These are phyloP conservation scores for Xylaria sp. DNA, from an alignment of 495 filamentous ascomycete genomes.

Conservation along the genomic window DNA sequence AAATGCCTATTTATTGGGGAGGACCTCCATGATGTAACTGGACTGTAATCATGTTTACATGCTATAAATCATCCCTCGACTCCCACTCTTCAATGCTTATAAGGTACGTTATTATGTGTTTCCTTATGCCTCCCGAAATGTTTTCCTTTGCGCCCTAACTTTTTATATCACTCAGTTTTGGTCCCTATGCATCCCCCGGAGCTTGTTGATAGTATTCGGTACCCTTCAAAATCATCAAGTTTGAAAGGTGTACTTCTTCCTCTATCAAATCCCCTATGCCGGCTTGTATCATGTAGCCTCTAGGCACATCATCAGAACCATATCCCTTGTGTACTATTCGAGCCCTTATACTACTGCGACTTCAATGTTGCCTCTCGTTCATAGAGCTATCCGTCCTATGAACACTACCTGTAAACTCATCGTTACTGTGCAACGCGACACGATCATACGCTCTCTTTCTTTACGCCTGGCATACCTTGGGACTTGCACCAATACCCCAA, in stretches of 20 bases:
- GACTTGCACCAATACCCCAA: background rate
- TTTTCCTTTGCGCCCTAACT: background rate
- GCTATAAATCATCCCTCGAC: background rate
- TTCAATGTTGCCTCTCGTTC: no score
- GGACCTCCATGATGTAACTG: background rate
- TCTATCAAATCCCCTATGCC: background rate
- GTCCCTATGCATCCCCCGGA: background rate
- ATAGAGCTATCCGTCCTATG: background rate
- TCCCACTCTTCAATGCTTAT: background rate
- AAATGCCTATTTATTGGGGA: background rate
- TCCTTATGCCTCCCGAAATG: background rate
- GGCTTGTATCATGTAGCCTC: background rate
- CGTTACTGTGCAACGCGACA: background rate
- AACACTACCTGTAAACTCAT: background rate
- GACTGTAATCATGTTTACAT: background rate
- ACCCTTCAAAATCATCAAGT: background rate
- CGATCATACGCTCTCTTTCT: background rate
- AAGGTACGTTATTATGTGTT: background rate
- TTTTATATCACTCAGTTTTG: background rate
- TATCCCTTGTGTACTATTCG: no score
- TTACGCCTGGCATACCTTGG: background rate
- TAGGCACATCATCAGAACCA: no score
- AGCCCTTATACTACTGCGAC: no score
- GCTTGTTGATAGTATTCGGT: background rate
- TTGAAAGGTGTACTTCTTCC: background rate